A percentile compares a stretch with the other conserved stretches of the same genome.
Conservation (phyloP, 2,329 filamentous ascomycete species). For the Stagonosporopsis rhizophila region DNA sequence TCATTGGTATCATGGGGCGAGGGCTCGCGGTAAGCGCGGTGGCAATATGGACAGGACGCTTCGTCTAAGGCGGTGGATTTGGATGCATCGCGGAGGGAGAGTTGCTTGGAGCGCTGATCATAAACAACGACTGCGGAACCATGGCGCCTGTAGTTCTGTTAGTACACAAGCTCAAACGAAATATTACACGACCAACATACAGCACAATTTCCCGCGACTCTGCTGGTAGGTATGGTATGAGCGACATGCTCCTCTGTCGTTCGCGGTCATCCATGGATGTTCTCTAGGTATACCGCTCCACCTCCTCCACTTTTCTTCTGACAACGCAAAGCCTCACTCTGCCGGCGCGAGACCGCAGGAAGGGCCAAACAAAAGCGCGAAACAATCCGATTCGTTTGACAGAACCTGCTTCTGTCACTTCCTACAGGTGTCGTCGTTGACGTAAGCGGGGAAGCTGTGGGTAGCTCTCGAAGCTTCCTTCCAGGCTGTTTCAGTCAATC, state of each 20-base stretch:
- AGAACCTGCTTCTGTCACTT: not conserved
- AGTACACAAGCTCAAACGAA: conserved; percentile 11
- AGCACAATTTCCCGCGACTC: conserved; percentile 81
- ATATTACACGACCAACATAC: conserved; percentile 59
- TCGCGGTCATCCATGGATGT: conserved; percentile 42
- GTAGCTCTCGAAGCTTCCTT: conserved; percentile 12
- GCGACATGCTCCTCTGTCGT: conserved; percentile 61
- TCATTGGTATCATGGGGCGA: conserved; percentile 42
- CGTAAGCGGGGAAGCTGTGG: conserved; percentile 35
- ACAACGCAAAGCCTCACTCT: conserved; percentile 13
- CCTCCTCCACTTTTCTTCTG: conserved; percentile 16
- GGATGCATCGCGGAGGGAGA: conserved; percentile 76
- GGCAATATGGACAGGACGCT: conserved; percentile 87
- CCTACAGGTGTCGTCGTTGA: conserved; percentile 4
- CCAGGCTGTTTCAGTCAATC: conserved; percentile 22
- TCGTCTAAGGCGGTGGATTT: conserved; percentile 62
- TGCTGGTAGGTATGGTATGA: conserved; percentile 76
- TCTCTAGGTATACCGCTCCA: conserved; percentile 5
- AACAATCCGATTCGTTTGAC: conserved; percentile 13
- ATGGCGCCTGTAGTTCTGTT: conserved; percentile 71
- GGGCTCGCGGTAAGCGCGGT: conserved; percentile 69
- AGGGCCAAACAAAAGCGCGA: not conserved
- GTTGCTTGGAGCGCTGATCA: conserved; percentile 81
- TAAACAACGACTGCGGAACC: conserved; percentile 91
- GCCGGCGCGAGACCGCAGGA: conserved; percentile 14